These are phyloP conservation scores for Hyphodiscus sp. DNA, from an alignment of 2,329 filamentous ascomycete species.

Conservation along the genomic window DNA sequence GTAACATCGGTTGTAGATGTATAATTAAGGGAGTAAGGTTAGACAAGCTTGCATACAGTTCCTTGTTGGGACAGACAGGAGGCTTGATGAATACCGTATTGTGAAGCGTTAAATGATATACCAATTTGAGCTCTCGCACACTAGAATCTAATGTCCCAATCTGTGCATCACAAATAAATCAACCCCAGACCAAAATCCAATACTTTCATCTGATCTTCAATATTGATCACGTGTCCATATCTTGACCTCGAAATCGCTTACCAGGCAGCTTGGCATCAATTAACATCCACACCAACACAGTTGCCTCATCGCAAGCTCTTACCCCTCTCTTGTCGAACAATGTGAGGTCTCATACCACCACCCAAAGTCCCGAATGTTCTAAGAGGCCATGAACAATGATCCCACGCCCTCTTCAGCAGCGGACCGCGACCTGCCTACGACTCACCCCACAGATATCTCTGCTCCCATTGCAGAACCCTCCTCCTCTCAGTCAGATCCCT, in stretches of 20 bases:
- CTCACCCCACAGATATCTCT: background rate
- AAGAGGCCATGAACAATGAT: constrained; percentile 47
- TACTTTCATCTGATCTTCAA: background rate
- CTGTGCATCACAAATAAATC: background rate
- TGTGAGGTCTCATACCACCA: constrained; percentile 15
- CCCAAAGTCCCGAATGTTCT: constrained; percentile 24
- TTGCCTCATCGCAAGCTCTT: constrained; percentile 1
- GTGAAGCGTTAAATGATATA: background rate
- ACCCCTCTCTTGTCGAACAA: constrained; percentile 7
- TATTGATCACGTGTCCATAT: background rate
- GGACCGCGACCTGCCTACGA: constrained; percentile 1
- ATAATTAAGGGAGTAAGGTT: background rate
- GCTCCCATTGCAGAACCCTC: background rate
- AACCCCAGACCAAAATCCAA: background rate
- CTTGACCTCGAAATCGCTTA: background rate
- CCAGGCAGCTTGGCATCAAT: background rate
- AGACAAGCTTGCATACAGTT: background rate
- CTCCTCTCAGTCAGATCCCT: background rate
- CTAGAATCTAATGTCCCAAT: no score
- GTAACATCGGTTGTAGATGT: background rate
- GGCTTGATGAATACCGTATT: background rate
- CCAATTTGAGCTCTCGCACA: background rate
- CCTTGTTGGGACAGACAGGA: background rate
- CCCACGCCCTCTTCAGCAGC: constrained; percentile 32
- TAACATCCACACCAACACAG: background rate